These are phyloP conservation scores for Umbellularia californica DNA, from an alignment of 164 flowering plant genomes.

Conservation along the genomic window DNA sequence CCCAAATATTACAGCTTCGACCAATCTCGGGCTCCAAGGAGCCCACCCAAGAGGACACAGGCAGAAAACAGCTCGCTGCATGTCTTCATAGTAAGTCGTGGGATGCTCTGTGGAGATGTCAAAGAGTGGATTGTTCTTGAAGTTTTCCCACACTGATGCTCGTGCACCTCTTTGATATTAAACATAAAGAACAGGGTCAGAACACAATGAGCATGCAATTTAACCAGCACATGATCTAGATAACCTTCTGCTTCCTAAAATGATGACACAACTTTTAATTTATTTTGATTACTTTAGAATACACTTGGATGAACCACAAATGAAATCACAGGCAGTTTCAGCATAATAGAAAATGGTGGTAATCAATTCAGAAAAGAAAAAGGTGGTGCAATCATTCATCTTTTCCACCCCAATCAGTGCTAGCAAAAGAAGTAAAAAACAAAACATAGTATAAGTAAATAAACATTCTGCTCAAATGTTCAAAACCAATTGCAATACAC, in stretches of 20 bases:
- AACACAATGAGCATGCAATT: not conserved
- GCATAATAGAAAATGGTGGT: no score
- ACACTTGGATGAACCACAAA: no score
- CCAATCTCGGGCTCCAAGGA: slow-evolving; percentile 97
- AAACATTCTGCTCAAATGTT: not conserved
- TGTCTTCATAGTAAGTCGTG: slow-evolving; percentile 89
- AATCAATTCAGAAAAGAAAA: no score
- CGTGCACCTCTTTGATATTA: slow-evolving; percentile 76
- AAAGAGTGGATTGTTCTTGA: slow-evolving; percentile 89
- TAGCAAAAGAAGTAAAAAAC: no score
- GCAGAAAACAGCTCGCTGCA: slow-evolving; percentile 95
- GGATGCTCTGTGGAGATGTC: slow-evolving; percentile 98
- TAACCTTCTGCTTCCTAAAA: not conserved
- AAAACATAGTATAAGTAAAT: not conserved
- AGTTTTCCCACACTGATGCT: slow-evolving; percentile 98
- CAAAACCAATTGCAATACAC: not conserved
- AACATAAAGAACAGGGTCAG: not conserved
- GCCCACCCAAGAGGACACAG: slow-evolving; percentile 98
- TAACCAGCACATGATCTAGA: not conserved
- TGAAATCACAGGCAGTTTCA: no score
- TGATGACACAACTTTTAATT: not conserved
- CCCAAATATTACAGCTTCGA: slow-evolving; percentile 92
- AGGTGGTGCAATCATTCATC: no score
- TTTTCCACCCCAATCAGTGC: not conserved
- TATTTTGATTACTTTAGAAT: no score